Evolutionary conservation across 805 yeast species (phyloP).

Genomic region (Lipomyces orientalis): DNA sequence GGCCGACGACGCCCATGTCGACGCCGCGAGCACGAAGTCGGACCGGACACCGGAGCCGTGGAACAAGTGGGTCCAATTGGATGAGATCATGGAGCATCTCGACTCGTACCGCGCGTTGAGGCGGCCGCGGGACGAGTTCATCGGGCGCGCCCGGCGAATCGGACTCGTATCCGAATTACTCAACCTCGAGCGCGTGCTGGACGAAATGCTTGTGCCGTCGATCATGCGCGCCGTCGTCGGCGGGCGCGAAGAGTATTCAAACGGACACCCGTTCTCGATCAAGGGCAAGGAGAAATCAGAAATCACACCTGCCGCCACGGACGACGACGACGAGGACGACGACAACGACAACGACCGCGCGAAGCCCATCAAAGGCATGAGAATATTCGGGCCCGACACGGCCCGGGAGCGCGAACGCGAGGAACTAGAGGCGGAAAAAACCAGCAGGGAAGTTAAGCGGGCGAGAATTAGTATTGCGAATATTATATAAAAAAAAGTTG

Average conservation of each 20-base stretch:
- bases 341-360: not conserved
- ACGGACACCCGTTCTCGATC: not conserved
- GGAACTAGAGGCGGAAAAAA: slow-evolving; percentile 12
- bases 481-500: slow-evolving; percentile 24
- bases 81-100: slow-evolving; percentile 8
- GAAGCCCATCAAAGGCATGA: not conserved
- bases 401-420: not conserved
- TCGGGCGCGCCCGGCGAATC: slow-evolving; percentile 11
- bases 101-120: slow-evolving; percentile 13
- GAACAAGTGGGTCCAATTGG: slow-evolving; percentile 28
- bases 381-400: slow-evolving; percentile 1
- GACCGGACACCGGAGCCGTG: slow-evolving; percentile 12
- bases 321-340: too few species aligned
- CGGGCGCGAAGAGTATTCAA: not conserved
- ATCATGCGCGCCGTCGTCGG: slow-evolving; percentile 9
- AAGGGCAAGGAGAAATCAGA: not conserved
- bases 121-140: slow-evolving; percentile 18
- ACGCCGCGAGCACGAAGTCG: not conserved
- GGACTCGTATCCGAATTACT: not conserved
- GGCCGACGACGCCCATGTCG: not conserved
- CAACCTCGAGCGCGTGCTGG: not conserved
- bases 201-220: not conserved
- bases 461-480: slow-evolving; percentile 33
- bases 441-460: slow-evolving; percentile 20
- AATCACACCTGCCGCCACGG: not conserved